Evolutionary conservation across 225 moss, liverwort and hornwort genomes (phyloP).

Genomic region (Sphagnum contortum): DNA sequence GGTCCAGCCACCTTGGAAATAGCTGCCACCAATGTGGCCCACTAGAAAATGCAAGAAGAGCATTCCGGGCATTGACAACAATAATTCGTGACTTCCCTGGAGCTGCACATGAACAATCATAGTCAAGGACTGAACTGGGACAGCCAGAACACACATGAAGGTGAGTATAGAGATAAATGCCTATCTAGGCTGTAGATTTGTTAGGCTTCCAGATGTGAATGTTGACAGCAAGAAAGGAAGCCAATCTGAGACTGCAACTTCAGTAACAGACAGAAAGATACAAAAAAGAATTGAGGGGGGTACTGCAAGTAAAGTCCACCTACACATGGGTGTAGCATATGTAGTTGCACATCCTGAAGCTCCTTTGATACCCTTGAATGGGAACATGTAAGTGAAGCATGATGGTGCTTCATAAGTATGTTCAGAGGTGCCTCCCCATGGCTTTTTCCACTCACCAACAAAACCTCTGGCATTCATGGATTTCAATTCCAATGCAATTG

Average conservation of each 20-base stretch:
- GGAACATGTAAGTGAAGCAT: constrained; percentile 60
- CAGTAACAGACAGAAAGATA: not conserved
- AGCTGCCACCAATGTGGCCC: constrained; percentile 83
- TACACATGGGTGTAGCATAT: constrained; percentile 67
- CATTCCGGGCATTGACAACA: constrained; percentile 68
- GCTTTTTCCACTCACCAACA: constrained; percentile 56
- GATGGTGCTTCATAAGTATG: constrained; percentile 67
- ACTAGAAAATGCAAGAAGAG: constrained; percentile 60
- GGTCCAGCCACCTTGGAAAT: constrained; percentile 74
- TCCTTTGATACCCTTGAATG: constrained; percentile 40
- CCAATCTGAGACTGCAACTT: too few relatives aligned
- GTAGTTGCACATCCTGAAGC: constrained; percentile 62
- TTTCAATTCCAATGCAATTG: constrained; percentile 56
- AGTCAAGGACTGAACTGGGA: too few relatives aligned
- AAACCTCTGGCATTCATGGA: constrained; percentile 40
- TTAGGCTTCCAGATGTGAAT: too few relatives aligned
- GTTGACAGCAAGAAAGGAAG: too few relatives aligned
- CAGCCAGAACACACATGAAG: not conserved
- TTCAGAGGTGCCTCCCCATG: constrained; percentile 32
- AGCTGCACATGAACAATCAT: constrained; percentile 2
- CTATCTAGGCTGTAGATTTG: too few relatives aligned
- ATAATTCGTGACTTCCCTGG: constrained; percentile 66
- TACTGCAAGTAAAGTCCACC: not conserved
- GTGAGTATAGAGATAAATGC: too few relatives aligned
- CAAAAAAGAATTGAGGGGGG: not conserved